A percentile compares a stretch with the other conserved stretches of the same genome.
Conservation (phyloP, 1,284 basidiomycete genomes). For the Waitea zeae region DNA sequence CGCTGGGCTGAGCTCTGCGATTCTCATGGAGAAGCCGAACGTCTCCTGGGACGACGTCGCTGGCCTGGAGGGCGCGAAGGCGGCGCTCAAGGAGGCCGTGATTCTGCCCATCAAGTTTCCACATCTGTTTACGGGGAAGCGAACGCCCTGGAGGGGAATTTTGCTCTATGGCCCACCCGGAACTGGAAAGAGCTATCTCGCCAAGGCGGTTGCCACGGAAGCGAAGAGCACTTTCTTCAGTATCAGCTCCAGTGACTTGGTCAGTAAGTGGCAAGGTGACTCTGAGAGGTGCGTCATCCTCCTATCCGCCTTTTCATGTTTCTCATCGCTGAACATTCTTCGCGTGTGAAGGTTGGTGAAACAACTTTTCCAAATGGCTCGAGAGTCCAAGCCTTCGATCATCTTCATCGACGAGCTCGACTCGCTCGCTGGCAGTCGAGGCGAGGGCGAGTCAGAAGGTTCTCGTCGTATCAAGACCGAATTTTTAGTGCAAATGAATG, state of each 20-base stretch:
- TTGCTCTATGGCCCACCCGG: slow-evolving; percentile 92
- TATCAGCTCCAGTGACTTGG: slow-evolving; percentile 88
- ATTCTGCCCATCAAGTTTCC: slow-evolving; percentile 98
- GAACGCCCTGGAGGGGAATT: slow-evolving; percentile 94
- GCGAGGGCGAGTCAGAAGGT: slow-evolving; percentile 93
- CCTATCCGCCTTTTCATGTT: slow-evolving; percentile 1
- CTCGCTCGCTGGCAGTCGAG: slow-evolving; percentile 87
- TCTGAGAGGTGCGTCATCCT: slow-evolving; percentile 62
- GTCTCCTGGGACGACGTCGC: slow-evolving; percentile 98
- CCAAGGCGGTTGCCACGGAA: slow-evolving; percentile 97
- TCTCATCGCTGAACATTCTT: slow-evolving; percentile 3
- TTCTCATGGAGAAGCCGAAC: slow-evolving; percentile 88
- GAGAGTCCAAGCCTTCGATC: slow-evolving; percentile 92
- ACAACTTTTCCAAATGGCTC: slow-evolving; percentile 91
- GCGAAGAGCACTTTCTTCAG: slow-evolving; percentile 98
- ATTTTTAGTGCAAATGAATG: slow-evolving; percentile 96
- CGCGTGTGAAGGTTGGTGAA: slow-evolving; percentile 62
- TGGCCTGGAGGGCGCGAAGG: slow-evolving; percentile 88
- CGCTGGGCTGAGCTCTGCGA: slow-evolving; percentile 75
- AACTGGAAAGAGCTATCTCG: slow-evolving; percentile 90
- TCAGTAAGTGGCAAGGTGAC: slow-evolving; percentile 99
- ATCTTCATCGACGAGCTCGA: slow-evolving; percentile 99
- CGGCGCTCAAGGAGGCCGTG: slow-evolving; percentile 94
- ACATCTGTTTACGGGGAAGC: slow-evolving; percentile 94
- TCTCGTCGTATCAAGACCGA: slow-evolving; percentile 96